Evolutionary conservation across 73 alveolate genomes (phyloP), one percentile per base, ranked within the genome.

Genomic region (Blepharisma stoltei): DNA sequence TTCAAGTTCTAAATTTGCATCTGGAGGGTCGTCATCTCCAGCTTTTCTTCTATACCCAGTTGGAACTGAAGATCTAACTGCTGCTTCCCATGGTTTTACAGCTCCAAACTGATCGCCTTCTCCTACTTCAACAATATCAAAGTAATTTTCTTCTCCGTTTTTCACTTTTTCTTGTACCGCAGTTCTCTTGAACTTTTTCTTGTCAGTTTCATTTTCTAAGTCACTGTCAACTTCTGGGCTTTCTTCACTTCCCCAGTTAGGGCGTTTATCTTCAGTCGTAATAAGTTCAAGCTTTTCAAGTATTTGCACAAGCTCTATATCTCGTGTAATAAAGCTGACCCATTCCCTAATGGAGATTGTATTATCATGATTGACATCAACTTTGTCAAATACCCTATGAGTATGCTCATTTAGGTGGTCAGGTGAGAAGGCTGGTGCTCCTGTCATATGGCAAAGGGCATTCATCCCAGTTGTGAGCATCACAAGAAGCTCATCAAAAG

Each of bases 301-400:
- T 46, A 90, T 84, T 49, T 94, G 84, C 46, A 95, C 88, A 67
- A 96, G 87, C 52, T 90, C 94, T 70, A 90, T 76, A 83, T 95
- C 97, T 71, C 94, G 91, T 46, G 94, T 83, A 6, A 95, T 47
- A 82, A 90, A 96, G 54, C 85, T 66, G 77, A 92, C 88, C 82
- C 95, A 96, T 76, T 96, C 99, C 46, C 83, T 69, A 14, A 96
- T 84, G 50, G 98, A 89, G 50, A 96, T 91, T 69, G 88, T 90
- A 67, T 93, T 96, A 83, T 96, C 99, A 75, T 82, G 81, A 83
- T 96, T 95, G 54, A 92, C 77, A 81, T 96, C 99, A 7, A 96
- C 94, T 7, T 85, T 89, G 21, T 77, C 84, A 69, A 96, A 88
- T 76, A 96, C 82, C 76, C 93, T 97, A 69, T 96, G 97, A 7